Conservation (phyloP, 2,329 filamentous ascomycete genomes). For the Fusarium nygamai region DNA sequence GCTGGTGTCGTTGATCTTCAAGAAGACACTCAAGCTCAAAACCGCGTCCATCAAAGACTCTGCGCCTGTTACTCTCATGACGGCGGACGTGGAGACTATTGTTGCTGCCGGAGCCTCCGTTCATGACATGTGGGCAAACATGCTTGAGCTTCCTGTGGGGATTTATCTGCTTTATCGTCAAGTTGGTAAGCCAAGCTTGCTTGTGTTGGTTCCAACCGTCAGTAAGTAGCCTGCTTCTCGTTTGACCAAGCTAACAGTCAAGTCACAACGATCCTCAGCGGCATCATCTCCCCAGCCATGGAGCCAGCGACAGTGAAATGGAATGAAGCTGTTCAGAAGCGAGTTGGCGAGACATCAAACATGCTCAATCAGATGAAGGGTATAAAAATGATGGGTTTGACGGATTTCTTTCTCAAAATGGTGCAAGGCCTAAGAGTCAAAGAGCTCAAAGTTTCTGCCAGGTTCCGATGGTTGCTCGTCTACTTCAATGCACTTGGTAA, state of each 20-base stretch:
- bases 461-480: conserved; percentile 50
- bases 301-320: conserved; percentile 51
- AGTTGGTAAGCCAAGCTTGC: conserved; percentile 45
- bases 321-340: conserved; percentile 53
- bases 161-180: conserved; percentile 50
- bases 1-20: conserved; percentile 59
- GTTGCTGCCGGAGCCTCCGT: conserved; percentile 39
- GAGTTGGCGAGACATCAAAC: conserved; percentile 52
- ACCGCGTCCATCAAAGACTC: conserved; percentile 47
- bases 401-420: conserved; percentile 44
- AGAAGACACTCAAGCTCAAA: conserved; percentile 53
- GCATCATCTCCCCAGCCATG: conserved; percentile 40
- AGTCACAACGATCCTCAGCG: conserved; percentile 36
- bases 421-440: conserved; percentile 49
- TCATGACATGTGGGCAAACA: conserved; percentile 52
- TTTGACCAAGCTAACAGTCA: not conserved
- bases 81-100: conserved; percentile 54
- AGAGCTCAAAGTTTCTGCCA: conserved; percentile 52
- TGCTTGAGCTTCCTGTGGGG: conserved; percentile 51
- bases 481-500: conserved; percentile 45
- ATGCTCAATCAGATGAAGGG: conserved; percentile 55
- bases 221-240: conserved; percentile 15
- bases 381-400: conserved; percentile 57
- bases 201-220: conserved; percentile 43
- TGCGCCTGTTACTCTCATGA: conserved; percentile 57